Evolutionary conservation across 2,329 filamentous ascomycete species (phyloP).

Genomic region (Cytospora leucostoma): DNA sequence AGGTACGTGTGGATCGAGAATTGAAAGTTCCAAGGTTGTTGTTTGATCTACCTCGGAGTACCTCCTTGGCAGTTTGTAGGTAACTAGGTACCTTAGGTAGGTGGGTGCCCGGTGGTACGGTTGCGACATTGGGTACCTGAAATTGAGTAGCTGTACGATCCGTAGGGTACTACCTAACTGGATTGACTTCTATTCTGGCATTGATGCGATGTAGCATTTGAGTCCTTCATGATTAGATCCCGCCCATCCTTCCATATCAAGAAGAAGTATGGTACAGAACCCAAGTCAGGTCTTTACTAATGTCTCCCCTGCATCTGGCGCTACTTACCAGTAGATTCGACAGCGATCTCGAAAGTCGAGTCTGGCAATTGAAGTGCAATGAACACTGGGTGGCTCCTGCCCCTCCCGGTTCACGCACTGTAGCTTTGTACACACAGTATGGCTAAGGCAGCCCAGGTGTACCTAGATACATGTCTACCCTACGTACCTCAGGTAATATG

Average conservation of each 20-base stretch:
- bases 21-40: too few species aligned
- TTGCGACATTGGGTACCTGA: too few species aligned
- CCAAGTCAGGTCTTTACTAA: neutral
- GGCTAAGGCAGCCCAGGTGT: neutral
- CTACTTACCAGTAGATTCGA: neutral
- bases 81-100: too few species aligned
- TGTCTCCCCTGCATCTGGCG: neutral
- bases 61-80: too few species aligned
- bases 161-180: too few species aligned
- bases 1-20: too few species aligned
- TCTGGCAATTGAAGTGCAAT: slow-evolving; percentile 10
- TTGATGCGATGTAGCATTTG: too few species aligned
- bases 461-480: neutral
- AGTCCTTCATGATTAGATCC: neutral
- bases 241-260: neutral
- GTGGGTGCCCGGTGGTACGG: too few species aligned
- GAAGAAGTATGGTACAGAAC: neutral
- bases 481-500: neutral
- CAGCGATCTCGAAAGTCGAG: slow-evolving; percentile 5
- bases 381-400: slow-evolving; percentile 4
- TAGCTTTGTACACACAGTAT: slow-evolving; percentile 7
- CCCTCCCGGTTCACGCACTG: neutral
- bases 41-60: too few species aligned
- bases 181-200: too few species aligned
- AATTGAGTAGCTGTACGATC: too few species aligned